These are phyloP conservation scores for Colletotrichum simmondsii DNA, from an alignment of 2,329 filamentous ascomycete species.

Conservation along the genomic window DNA sequence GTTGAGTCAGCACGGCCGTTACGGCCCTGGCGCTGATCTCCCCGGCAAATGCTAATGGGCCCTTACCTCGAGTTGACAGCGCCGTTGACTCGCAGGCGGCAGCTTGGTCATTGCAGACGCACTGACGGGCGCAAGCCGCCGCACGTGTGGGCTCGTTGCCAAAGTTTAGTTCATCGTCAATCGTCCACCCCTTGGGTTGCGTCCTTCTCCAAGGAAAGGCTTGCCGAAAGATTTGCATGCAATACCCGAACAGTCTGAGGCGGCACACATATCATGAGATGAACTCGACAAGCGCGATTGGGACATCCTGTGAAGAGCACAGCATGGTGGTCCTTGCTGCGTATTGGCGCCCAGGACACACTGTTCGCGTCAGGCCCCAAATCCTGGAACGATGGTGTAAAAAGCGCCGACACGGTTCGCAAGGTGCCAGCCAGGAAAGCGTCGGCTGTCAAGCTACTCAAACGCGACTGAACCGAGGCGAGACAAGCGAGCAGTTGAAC, in stretches of 20 bases:
- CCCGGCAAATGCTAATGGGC: constrained; percentile 22
- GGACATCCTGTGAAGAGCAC: constrained; percentile 12
- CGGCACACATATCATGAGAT: constrained; percentile 21
- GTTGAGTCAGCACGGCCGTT: constrained; percentile 30
- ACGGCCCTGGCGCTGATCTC: constrained; percentile 27
- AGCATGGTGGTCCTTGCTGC: constrained; percentile 27
- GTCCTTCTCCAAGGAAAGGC: constrained; percentile 25
- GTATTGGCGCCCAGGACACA: not conserved
- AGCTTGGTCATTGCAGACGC: constrained; percentile 13
- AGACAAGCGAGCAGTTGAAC: constrained; percentile 1
- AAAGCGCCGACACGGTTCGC: not conserved
- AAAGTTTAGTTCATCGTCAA: constrained; percentile 28
- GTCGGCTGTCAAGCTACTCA: constrained; percentile 2
- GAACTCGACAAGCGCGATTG: constrained; percentile 19
- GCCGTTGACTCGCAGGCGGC: constrained; percentile 29
- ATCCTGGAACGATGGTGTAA: not conserved
- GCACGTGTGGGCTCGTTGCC: constrained; percentile 17
- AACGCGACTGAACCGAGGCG: constrained; percentile 16
- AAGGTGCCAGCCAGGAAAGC: not conserved
- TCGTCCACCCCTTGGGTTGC: constrained; percentile 8
- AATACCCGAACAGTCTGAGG: not conserved
- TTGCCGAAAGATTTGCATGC: constrained; percentile 20
- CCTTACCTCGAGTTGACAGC: constrained; percentile 23
- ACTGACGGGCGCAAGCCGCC: constrained; percentile 29
- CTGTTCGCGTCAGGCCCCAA: not conserved